Conservation (phyloP, 176 grass and related monocot species). For the Carex scoparia region DNA sequence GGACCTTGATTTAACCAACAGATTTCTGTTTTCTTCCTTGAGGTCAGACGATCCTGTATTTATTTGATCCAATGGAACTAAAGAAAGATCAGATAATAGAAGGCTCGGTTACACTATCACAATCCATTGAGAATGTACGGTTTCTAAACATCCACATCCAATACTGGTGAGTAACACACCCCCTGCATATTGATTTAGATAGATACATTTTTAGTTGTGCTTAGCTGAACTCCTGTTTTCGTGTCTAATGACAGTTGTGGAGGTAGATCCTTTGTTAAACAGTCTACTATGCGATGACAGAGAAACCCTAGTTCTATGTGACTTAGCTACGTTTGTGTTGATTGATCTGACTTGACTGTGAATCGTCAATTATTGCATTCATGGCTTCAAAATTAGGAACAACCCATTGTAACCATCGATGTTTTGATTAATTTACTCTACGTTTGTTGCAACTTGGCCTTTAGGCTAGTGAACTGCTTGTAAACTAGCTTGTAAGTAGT, state of each 20-base stretch:
- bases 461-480: neutral
- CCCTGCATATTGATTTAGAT: neutral
- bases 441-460: neutral
- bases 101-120: slow-evolving; percentile 84
- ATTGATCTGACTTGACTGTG: neutral
- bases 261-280: slow-evolving; percentile 68
- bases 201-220: neutral
- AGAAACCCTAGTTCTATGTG: neutral
- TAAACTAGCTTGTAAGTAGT: slow-evolving; percentile 9
- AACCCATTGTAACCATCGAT: neutral
- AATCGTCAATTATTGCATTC: slow-evolving; percentile 4
- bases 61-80: slow-evolving; percentile 81
- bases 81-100: slow-evolving; percentile 88
- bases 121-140: slow-evolving; percentile 68
- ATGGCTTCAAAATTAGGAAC: neutral
- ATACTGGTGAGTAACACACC: slow-evolving; percentile 60
- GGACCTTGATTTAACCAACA: slow-evolving; percentile 21
- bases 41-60: slow-evolving; percentile 73
- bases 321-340: neutral
- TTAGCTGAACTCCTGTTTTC: slow-evolving; percentile 23
- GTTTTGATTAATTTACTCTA: neutral
- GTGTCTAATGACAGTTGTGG: slow-evolving; percentile 45
- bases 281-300: slow-evolving; percentile 69
- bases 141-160: slow-evolving; percentile 82
- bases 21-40: neutral